These are phyloP conservation scores for Aspergillus arachidicola DNA, from an alignment of 2,329 filamentous ascomycete genomes.

Conservation along the genomic window DNA sequence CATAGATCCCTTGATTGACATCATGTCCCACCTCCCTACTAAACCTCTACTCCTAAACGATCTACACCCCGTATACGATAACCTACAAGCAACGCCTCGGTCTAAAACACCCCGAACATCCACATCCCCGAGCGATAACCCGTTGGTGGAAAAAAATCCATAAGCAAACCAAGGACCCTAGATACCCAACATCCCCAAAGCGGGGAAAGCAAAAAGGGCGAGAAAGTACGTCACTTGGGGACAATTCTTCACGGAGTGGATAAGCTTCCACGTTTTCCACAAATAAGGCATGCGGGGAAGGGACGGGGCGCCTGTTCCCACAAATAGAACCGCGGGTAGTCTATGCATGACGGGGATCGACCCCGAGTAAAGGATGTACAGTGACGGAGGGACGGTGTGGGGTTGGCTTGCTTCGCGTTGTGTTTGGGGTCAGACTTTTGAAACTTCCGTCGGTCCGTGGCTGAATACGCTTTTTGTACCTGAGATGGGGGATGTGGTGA, in stretches of 20 bases:
- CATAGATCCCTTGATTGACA: not conserved
- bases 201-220: not conserved
- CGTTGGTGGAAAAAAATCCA: not conserved
- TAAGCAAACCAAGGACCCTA: not conserved
- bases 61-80: not conserved
- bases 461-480: not conserved
- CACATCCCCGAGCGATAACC: not conserved
- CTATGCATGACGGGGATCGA: not conserved
- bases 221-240: not conserved
- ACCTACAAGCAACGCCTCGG: not conserved
- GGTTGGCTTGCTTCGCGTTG: not conserved
- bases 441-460: slow-evolving; percentile 1
- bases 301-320: not conserved
- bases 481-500: not conserved
- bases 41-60: not conserved
- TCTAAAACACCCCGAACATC: not conserved
- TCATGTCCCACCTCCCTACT: not conserved
- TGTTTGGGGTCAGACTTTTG: not conserved
- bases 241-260: not conserved
- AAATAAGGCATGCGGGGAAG: not conserved
- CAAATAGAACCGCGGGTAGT: not conserved
- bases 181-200: not conserved
- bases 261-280: not conserved
- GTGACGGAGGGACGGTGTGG: not conserved
- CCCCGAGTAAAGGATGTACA: not conserved